Evolutionary conservation across 23 red algal genomes (phyloP), one percentile per base, ranked within the genome.

Genomic region (Gracilaria domingensis): DNA sequence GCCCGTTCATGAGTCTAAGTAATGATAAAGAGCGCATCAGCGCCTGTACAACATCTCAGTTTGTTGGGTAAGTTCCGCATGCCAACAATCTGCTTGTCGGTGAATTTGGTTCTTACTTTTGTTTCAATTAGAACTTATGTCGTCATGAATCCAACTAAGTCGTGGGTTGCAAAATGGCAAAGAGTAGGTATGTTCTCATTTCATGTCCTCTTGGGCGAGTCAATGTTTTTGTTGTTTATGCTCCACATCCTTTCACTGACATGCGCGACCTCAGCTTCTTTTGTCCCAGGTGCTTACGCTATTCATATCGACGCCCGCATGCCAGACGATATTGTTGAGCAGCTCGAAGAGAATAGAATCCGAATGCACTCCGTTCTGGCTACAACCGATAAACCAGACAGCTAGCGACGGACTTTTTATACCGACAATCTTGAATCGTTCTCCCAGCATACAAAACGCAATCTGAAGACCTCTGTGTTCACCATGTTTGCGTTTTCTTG

Each of bases 151-250:
- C 97, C 97, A 21, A 66, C 83, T 0, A 79, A 81, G 61, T 95
- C 93, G 9, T 98, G 97, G 93, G 97, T 96, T 23, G 97, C 93
- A 23, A 85, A 89, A 66, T 98, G 97, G 97, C 97, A 98, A 69
- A 89, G 93, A 56, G 69, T 94, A 78, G 79, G 93, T 93, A 92
- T 25, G 84, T 61, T 75, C 30, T 93, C 86, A 18, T 77, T 75
- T 75, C 30, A 44, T 5, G 11, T 32, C 0, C 32, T 69, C 32
- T 25, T 37, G 21, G 5, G 20, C 42, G 13, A 18, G 8, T 8
- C 25, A 53, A 20, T 79, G 51, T 34, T 11, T 48, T 8, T 57
- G 75, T 32, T 51, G n/a, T 55, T 53, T 53, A 24, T 38, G n/a
- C 34, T 42, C 2, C 12, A 25, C 66, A 16, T 1, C 1, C 37